phyloP scores from a whole-genome alignment of 1,139 yeast species.

The Candida glucosophila region DNA sequence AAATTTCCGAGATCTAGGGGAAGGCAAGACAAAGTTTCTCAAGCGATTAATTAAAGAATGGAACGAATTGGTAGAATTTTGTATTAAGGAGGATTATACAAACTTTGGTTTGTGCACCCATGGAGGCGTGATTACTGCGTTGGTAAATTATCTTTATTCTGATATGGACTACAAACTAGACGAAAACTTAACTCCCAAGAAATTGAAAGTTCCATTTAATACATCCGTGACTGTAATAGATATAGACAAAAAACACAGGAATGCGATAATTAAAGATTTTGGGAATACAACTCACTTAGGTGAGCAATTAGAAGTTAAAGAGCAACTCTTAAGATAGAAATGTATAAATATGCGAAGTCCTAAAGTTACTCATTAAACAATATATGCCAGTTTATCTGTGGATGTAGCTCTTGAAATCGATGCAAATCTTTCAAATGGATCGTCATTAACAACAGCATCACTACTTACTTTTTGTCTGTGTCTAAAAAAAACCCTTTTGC shows the following conservation, averaged over 20 bases:
- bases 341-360: constrained; percentile 1
- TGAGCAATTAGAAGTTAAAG: constrained; percentile 44
- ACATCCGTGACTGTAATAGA: constrained; percentile 66
- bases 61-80: constrained; percentile 30
- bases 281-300: constrained; percentile 64
- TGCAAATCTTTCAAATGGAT: constrained; percentile 58
- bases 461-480: constrained; percentile 22
- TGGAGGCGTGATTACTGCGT: constrained; percentile 75
- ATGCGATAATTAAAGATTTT: constrained; percentile 39
- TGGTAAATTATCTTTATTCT: constrained; percentile 37
- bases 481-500: constrained; percentile 49
- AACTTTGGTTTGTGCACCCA: constrained; percentile 69
- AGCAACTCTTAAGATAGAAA: constrained; percentile 28
- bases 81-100: constrained; percentile 21
- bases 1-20: constrained; percentile 42
- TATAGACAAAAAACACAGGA: constrained; percentile 24
- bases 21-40: constrained; percentile 36
- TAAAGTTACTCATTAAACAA: constrained; percentile 4
- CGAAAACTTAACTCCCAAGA: constrained; percentile 25
- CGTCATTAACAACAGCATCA: constrained; percentile 53
- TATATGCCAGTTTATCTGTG: constrained; percentile 11
- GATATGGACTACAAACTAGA: constrained; percentile 29
- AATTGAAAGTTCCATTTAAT: constrained; percentile 58
- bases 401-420: constrained; percentile 46
- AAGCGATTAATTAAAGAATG: constrained; percentile 45